phyloP scores from a whole-genome alignment of 352 stramenopile species.

The Poterioochromonas sp. region DNA sequence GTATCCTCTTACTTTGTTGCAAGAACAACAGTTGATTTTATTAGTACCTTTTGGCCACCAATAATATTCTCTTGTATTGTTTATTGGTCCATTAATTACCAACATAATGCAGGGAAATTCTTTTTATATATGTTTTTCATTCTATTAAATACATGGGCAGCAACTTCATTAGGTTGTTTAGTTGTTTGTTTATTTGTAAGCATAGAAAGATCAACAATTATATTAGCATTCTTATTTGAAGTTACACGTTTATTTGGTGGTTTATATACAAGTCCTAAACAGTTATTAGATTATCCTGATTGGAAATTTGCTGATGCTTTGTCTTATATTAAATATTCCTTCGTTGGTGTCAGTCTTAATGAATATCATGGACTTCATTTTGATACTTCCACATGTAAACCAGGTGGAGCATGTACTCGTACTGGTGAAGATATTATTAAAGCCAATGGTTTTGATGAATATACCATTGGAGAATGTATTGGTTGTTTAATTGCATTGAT shows the following conservation, averaged over 20 bases:
- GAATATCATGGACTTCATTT: not conserved
- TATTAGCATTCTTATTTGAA: not conserved
- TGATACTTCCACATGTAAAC: not conserved
- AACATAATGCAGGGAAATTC: not conserved
- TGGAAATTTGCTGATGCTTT: slow-evolving; percentile 18
- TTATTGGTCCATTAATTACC: slow-evolving; percentile 32
- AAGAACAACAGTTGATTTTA: slow-evolving; percentile 34
- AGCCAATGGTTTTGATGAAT: slow-evolving; percentile 19
- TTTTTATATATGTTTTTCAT: slow-evolving; percentile 38
- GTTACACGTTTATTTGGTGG: slow-evolving; percentile 11
- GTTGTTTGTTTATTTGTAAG: slow-evolving; percentile 2
- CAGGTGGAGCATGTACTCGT: not conserved
- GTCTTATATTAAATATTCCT: slow-evolving; percentile 39
- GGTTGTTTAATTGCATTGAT: slow-evolving; percentile 30
- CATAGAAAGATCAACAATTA: not conserved
- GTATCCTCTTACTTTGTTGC: slow-evolving; percentile 35
- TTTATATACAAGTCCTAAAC: not conserved
- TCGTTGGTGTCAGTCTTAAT: slow-evolving; percentile 34
- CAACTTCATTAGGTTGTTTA: not conserved
- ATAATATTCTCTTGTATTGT: slow-evolving; percentile 40
- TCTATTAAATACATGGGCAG: slow-evolving; percentile 22
- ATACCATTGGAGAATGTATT: not conserved
- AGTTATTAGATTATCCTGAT: slow-evolving; percentile 17
- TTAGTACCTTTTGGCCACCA: slow-evolving; percentile 20
- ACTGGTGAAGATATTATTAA: not conserved